Evolutionary conservation across 2,329 filamentous ascomycete genomes (phyloP), one percentile per base, ranked within the genome.

Genomic region (Aspergillus hiratsukae): DNA sequence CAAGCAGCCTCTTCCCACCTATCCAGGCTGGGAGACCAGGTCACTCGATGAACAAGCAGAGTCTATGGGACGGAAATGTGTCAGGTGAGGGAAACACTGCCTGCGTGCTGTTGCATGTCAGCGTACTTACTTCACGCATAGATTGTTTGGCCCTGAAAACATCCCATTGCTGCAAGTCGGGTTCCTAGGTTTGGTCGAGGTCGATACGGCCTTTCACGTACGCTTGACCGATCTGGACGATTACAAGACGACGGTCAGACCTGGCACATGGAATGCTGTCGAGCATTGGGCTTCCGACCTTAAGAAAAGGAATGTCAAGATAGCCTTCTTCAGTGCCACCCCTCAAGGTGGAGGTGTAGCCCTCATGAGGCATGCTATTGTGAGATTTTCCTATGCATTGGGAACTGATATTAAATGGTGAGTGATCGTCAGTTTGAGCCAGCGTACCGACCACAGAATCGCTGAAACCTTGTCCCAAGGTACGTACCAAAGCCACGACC

Each of bases 321-420:
- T 91, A 64, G 88, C 88, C 1, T 91, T 91, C 74, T 91, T 92
- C 78, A 91, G 87, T 68, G 84, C 85, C 53, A 92, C 89, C 1
- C 89, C 89, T 1, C 89, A 92, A 67, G 89, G 89, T n/a, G 89
- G 89, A 51, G 89, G 89, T 45, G 89, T 93, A 8, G 89, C 89
- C 4, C 77, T 92, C 51, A 93, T 93, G 89, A 81, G 89, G 27
- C 89, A 93, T 70, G 87, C 89, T 10, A 74, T 93, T 29, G 83
- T 92, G 49, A 82, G 90, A 52, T 88, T 91, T 66, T 81, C 87
- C 27, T 81, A 83, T 54, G 76, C 85, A 3, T 69, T 90, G 48
- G 87, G 83, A 1, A 84, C 91, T 1, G 81, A 92, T 59, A 78
- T 89, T 64, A 85, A 81, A 55, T 94, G 90, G 90, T 92, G 81